Evolutionary conservation across 345 rosid species (phyloP).

Genomic region (Populus davidiana): DNA sequence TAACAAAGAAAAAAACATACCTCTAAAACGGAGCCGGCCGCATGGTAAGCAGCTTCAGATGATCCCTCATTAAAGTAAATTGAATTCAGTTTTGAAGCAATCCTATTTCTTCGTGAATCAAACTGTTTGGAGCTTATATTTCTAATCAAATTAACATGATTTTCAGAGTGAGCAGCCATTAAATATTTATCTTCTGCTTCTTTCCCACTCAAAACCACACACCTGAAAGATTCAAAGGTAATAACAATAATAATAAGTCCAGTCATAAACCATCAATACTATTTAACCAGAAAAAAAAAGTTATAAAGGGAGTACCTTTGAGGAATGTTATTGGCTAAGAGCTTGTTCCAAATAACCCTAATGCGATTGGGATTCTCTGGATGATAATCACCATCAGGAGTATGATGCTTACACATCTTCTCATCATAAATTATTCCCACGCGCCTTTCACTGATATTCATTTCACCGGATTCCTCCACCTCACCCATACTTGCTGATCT

Average conservation of each 20-base stretch:
- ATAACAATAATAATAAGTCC: neutral
- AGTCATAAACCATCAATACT: neutral
- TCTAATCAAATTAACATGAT: conserved; percentile 59
- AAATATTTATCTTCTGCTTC: conserved; percentile 64
- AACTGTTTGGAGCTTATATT: conserved; percentile 59
- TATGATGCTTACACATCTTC: conserved; percentile 75
- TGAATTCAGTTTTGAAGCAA: conserved; percentile 65
- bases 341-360: conserved; percentile 67
- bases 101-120: conserved; percentile 44
- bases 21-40: conserved; percentile 89
- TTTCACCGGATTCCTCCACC: neutral
- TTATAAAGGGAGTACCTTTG: conserved; percentile 39
- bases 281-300: neutral
- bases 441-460: conserved; percentile 29
- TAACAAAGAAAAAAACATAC: conserved; percentile 24
- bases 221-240: conserved; percentile 41
- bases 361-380: conserved; percentile 83
- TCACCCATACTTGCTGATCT: conserved; percentile 12
- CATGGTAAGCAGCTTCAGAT: conserved; percentile 76
- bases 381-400: conserved; percentile 63
- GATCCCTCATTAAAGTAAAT: conserved; percentile 82
- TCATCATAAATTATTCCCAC: conserved; percentile 78
- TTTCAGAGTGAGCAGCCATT: conserved; percentile 54
- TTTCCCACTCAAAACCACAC: conserved; percentile 64
- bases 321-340: conserved; percentile 52